Conservation (phyloP, 2,329 filamentous ascomycete genomes). For the Hypoxylon sp. region DNA sequence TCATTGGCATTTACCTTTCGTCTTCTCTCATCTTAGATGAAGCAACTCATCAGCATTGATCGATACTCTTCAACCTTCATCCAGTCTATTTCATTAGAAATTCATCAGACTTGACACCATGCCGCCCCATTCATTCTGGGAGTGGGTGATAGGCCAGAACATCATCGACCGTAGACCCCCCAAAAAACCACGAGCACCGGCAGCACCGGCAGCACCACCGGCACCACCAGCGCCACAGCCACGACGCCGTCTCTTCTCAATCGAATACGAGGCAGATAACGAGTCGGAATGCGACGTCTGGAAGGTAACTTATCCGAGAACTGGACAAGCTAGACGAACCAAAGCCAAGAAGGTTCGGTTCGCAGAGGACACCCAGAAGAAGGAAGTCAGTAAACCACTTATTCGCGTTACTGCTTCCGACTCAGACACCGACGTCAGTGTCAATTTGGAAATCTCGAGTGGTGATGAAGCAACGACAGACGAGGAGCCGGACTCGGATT, state of each 20-base stretch:
- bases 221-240: slow-evolving; percentile 3
- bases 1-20: not conserved
- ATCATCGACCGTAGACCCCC: slow-evolving; percentile 33
- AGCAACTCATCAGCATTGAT: not conserved
- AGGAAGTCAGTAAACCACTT: slow-evolving; percentile 54
- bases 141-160: slow-evolving; percentile 59
- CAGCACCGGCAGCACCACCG: not conserved
- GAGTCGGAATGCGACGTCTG: slow-evolving; percentile 64
- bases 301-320: slow-evolving; percentile 63
- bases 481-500: slow-evolving; percentile 55
- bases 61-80: not conserved
- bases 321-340: slow-evolving; percentile 40
- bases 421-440: slow-evolving; percentile 39
- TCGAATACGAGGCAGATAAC: slow-evolving; percentile 66
- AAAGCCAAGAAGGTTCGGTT: slow-evolving; percentile 41
- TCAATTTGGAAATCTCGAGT: slow-evolving; percentile 34
- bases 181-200: not conserved
- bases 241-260: slow-evolving; percentile 48
- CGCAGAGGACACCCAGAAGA: slow-evolving; percentile 50
- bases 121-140: slow-evolving; percentile 57
- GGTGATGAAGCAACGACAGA: slow-evolving; percentile 36
- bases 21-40: not conserved
- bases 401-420: slow-evolving; percentile 30
- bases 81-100: not conserved
- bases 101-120: slow-evolving; percentile 42